These are phyloP conservation scores for Artemisia tridentata DNA, from an alignment of 129 eudicot species.

Conservation along the genomic window DNA sequence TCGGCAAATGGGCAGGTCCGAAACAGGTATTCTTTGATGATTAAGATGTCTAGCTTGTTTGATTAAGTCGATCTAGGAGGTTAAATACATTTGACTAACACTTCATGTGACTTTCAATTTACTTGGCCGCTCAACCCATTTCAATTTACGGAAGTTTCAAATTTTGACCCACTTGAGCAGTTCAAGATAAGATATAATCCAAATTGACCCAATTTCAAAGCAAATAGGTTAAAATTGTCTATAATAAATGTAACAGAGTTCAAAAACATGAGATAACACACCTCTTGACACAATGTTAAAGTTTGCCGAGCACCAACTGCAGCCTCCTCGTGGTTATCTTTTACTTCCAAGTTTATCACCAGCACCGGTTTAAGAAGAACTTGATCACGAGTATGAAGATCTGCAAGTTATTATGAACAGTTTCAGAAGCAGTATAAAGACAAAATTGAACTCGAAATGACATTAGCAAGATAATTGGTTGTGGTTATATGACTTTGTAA, in stretches of 20 bases:
- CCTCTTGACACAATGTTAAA: slow-evolving; percentile 78
- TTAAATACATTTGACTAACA: background rate
- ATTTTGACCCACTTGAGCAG: background rate
- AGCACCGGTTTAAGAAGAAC: slow-evolving; percentile 69
- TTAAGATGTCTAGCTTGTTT: background rate
- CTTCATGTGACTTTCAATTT: background rate
- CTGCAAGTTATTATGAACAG: slow-evolving; percentile 34
- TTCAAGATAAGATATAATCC: background rate
- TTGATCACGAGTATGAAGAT: slow-evolving; percentile 75
- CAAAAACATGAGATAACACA: slow-evolving; percentile 7
- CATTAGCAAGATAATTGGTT: background rate
- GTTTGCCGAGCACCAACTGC: slow-evolving; percentile 82
- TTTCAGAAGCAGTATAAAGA: background rate
- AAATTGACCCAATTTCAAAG: background rate
- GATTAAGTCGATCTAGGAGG: background rate
- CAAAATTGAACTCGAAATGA: background rate
- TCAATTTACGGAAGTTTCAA: background rate
- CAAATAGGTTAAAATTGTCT: background rate
- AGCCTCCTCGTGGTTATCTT: slow-evolving; percentile 95
- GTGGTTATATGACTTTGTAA: no score
- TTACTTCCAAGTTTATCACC: slow-evolving; percentile 79
- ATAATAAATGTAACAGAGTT: slow-evolving; percentile 5
- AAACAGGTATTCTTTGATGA: background rate
- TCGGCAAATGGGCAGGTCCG: background rate
- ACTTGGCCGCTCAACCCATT: background rate